Evolutionary conservation across 2,329 filamentous ascomycete genomes (phyloP), one percentile per base, ranked within the genome.

Genomic region (Colletotrichum orbiculare): DNA sequence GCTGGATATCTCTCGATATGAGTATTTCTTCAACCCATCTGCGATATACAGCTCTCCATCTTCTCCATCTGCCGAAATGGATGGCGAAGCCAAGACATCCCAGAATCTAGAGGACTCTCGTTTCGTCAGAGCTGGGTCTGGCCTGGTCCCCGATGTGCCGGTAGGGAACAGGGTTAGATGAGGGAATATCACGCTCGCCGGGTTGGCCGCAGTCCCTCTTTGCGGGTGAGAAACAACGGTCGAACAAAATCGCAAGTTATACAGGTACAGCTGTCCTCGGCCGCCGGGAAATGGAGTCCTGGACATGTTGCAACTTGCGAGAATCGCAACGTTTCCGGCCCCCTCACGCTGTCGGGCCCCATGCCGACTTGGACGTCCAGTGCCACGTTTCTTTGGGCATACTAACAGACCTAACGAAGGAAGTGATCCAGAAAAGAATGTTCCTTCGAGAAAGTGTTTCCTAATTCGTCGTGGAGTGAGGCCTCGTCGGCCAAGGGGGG

Each of bases 31-130:
- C 55, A 43, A 50, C 54, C 34, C n/a, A 8, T 43, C 17, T 46
- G 35, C 33, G 33, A 6, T 38, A 35, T 46, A 34, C 33, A 13
- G n/a, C 49, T 6, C n/a, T 37, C 15, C 39, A 35, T 41, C 39
- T 10, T 54, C 45, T 35, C 43, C 45, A 60, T 64, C 56, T 60
- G 48, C 56, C 55, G 56, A 41, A 38, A 25, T 25, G 38, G n/a
- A 47, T 50, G 37, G 46, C 38, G 45, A 50, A 39, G 46, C 55
- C 55, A 49, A 58, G 46, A 35, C 37, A 53, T 42, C 25, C 49
- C 39, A 33, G 41, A n/a, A 25, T 38, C 33, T 10, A 42, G 54
- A 15, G 38, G 8, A 17, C 54, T 54, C 50, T 38, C 56, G 25
- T 60, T 54, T 60, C 43, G 57, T 50, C 45, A 10, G 54, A 49